Evolutionary conservation across 2,329 filamentous ascomycete species (phyloP).

Genomic region (Colletotrichum horii): DNA sequence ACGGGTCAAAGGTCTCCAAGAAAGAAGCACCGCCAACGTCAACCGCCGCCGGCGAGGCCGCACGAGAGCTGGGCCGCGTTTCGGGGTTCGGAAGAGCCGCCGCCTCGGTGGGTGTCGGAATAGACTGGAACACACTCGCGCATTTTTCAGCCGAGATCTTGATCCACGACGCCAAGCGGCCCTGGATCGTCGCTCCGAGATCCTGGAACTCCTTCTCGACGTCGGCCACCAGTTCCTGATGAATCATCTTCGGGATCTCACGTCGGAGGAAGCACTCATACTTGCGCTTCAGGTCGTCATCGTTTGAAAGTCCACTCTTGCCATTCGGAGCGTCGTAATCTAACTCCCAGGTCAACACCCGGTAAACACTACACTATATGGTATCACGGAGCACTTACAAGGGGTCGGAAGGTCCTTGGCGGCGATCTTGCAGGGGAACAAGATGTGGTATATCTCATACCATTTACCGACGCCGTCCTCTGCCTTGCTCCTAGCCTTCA

Average conservation of each 20-base stretch:
- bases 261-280: constrained; percentile 29
- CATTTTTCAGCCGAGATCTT: background rate
- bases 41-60: background rate
- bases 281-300: constrained; percentile 12
- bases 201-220: constrained; percentile 28
- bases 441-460: constrained; percentile 38
- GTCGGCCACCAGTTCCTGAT: background rate
- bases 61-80: background rate
- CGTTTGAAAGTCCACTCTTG: constrained; percentile 20
- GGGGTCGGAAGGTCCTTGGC: background rate
- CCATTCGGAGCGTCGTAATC: constrained; percentile 33
- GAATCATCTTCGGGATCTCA: constrained; percentile 36
- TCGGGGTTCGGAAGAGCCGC: background rate
- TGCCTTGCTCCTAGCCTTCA: constrained; percentile 36
- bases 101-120: background rate
- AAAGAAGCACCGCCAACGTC: background rate
- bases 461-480: constrained; percentile 38
- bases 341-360: constrained; percentile 12
- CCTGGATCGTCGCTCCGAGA: background rate
- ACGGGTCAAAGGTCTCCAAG: background rate
- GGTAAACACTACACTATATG: background rate
- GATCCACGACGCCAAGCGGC: background rate
- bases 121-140: background rate
- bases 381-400: constrained; percentile 11
- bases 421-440: constrained; percentile 32